These are phyloP conservation scores for Centella asiatica DNA, from an alignment of 129 eudicot species.

Conservation along the genomic window DNA sequence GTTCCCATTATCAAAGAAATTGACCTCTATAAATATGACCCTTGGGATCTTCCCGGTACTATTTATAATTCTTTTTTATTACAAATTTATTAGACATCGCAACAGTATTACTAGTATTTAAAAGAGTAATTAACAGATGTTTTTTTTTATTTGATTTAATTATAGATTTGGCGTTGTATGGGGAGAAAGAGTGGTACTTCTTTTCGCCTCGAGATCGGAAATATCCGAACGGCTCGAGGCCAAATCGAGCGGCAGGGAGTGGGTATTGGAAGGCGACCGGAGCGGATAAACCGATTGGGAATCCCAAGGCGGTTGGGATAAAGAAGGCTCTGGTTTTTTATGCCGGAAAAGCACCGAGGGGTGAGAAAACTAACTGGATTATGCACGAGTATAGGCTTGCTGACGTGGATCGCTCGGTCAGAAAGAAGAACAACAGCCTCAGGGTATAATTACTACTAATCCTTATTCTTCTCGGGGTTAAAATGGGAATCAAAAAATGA, in stretches of 20 bases:
- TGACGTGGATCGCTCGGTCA: constrained; percentile 55
- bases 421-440: constrained; percentile 40
- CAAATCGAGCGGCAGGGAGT: constrained; percentile 60
- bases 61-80: not conserved
- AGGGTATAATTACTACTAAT: constrained; percentile 23
- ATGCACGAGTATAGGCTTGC: constrained; percentile 75
- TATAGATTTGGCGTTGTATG: constrained; percentile 50
- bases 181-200: constrained; percentile 72
- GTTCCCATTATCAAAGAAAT: constrained; percentile 53
- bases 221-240: constrained; percentile 66
- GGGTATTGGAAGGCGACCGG: constrained; percentile 82
- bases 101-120: no score
- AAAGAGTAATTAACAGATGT: not conserved
- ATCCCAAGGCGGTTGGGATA: constrained; percentile 51
- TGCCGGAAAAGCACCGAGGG: constrained; percentile 63
- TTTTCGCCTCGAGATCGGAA: constrained; percentile 63
- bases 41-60: constrained; percentile 69
- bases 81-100: not conserved
- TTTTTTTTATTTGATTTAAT: constrained; percentile 11
- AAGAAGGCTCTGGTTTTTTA: constrained; percentile 65
- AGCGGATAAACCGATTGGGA: constrained; percentile 63
- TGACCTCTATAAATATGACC: constrained; percentile 60
- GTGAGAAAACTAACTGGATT: constrained; percentile 66
- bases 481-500: not conserved
- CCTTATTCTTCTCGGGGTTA: not conserved